These are phyloP conservation scores for Penicillium sp. DNA, from an alignment of 2,329 filamentous ascomycete species.

Conservation along the genomic window DNA sequence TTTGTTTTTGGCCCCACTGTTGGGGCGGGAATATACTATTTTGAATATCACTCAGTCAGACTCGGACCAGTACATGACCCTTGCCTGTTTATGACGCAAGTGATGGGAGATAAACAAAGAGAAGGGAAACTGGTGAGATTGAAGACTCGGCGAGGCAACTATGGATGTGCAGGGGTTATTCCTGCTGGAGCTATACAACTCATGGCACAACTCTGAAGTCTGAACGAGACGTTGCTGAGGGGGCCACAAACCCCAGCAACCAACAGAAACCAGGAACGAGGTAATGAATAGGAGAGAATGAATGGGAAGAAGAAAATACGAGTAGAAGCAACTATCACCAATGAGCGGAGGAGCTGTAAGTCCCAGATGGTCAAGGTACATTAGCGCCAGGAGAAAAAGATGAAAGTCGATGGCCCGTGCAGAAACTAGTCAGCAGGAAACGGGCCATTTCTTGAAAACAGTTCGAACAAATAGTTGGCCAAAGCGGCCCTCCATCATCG, in stretches of 20 bases:
- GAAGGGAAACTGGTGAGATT: neutral
- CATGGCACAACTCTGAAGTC: neutral
- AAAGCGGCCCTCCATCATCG: slow-evolving; percentile 12
- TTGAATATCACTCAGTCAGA: slow-evolving; percentile 1
- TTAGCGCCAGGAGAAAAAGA: slow-evolving; percentile 14
- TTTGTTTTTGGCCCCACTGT: neutral
- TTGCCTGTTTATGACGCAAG: slow-evolving; percentile 11
- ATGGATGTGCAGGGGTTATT: neutral
- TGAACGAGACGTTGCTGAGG: neutral
- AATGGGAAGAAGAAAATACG: neutral
- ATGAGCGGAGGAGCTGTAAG: neutral
- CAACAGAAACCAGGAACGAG: neutral
- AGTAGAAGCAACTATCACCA: neutral
- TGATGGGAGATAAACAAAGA: neutral
- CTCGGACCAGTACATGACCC: slow-evolving; percentile 4
- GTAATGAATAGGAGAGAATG: neutral
- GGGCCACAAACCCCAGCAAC: neutral
- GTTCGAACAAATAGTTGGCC: slow-evolving; percentile 12
- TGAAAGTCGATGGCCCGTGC: slow-evolving; percentile 12
- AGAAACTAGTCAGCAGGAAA: slow-evolving; percentile 7
- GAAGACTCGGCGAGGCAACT: slow-evolving; percentile 4
- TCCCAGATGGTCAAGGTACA: slow-evolving; percentile 9
- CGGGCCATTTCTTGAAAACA: slow-evolving; percentile 6
- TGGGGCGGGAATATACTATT: slow-evolving; percentile 1
- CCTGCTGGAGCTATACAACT: neutral